Evolutionary conservation across 257 asterid species (phyloP).

Genomic region (Solanum commersonii): DNA sequence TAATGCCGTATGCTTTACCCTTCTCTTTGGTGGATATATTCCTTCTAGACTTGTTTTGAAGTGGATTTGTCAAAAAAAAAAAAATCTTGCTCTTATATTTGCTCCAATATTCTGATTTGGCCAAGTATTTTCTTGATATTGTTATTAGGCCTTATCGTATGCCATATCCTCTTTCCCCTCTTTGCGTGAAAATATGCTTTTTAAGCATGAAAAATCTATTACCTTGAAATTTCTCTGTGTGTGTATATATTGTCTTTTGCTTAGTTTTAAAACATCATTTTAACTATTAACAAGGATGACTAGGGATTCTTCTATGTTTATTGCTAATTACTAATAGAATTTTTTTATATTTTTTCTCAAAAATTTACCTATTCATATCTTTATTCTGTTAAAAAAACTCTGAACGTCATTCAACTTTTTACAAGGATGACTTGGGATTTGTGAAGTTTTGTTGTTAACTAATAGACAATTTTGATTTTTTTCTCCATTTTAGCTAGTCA

Average conservation of each 20-base stretch:
- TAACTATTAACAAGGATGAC: background rate
- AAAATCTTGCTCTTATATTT: background rate
- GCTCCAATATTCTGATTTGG: background rate
- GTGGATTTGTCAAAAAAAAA: background rate
- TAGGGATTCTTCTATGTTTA: background rate
- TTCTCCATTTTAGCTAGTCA: background rate
- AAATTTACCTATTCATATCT: background rate
- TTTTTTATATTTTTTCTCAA: background rate
- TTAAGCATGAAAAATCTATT: background rate
- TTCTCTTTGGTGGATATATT: background rate
- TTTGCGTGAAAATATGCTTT: background rate
- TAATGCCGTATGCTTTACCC: background rate
- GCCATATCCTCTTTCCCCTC: background rate
- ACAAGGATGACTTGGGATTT: background rate
- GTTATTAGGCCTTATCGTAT: background rate
- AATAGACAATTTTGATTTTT: background rate
- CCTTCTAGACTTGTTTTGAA: background rate
- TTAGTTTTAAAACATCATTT: background rate
- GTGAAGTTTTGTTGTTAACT: background rate
- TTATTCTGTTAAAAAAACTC: background rate
- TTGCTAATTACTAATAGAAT: background rate
- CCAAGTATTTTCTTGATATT: background rate
- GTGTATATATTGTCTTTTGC: background rate
- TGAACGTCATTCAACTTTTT: background rate
- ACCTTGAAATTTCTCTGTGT: background rate